These are phyloP conservation scores for Phytopythium ostracodes DNA, from an alignment of 352 stramenopile species.

Conservation along the genomic window DNA sequence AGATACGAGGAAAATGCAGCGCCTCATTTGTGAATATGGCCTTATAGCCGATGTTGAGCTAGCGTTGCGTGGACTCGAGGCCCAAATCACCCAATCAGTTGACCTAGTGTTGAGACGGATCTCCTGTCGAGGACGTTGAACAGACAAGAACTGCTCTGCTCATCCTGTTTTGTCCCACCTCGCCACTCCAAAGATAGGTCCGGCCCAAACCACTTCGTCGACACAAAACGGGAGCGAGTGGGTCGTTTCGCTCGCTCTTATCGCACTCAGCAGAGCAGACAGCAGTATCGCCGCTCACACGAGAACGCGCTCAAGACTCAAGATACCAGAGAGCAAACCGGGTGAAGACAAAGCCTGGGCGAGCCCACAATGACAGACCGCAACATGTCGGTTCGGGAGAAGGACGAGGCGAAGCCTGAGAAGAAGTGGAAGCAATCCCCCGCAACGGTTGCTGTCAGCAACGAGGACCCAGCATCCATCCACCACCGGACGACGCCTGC, in stretches of 20 bases:
- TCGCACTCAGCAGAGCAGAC: neutral
- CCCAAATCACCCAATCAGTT: neutral
- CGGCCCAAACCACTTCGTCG: neutral
- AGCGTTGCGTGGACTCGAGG: too few relatives aligned
- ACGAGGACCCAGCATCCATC: conserved; percentile 1
- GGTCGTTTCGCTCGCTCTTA: neutral
- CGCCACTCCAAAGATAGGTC: neutral
- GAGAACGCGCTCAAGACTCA: neutral
- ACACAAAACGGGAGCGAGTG: too few relatives aligned
- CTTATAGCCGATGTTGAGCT: too few relatives aligned
- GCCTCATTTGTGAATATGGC: neutral
- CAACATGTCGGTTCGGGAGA: conserved; percentile 2
- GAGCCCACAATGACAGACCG: neutral
- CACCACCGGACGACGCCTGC: neutral
- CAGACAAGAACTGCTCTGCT: too few relatives aligned
- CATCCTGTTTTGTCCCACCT: too few relatives aligned
- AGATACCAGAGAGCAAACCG: neutral
- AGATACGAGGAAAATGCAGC: neutral
- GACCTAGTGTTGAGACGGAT: neutral
- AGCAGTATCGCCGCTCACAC: neutral
- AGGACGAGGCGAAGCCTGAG: conserved; percentile 9
- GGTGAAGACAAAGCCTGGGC: neutral
- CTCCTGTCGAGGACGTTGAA: too few relatives aligned
- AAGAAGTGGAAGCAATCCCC: conserved; percentile 31
- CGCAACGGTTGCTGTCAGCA: conserved; percentile 26